Conservation (phyloP, 345 rosid genomes). For the Eutrema japonicum region DNA sequence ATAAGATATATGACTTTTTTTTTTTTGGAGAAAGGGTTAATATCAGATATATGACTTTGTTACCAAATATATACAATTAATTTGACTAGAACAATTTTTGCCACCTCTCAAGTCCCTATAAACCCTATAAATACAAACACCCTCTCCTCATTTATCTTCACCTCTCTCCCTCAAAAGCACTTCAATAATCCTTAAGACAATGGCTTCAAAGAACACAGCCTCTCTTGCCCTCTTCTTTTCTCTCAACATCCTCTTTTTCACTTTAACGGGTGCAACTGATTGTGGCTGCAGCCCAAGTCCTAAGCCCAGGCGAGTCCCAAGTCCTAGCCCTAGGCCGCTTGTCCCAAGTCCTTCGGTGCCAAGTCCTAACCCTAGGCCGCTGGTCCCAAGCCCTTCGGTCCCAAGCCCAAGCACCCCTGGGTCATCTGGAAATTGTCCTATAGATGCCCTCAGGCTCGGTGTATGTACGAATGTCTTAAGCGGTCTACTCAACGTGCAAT, state of each 20-base stretch:
- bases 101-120: too few species aligned
- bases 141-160: too few species aligned
- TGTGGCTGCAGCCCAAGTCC: slow-evolving; percentile 8
- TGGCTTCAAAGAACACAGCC: slow-evolving; percentile 31
- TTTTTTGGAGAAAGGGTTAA: too few species aligned
- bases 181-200: background rate
- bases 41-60: too few species aligned
- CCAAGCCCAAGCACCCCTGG: slow-evolving; percentile 37
- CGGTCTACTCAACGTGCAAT: slow-evolving; percentile 40
- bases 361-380: background rate
- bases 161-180: too few species aligned
- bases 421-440: slow-evolving; percentile 47
- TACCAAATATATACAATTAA: too few species aligned
- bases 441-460: slow-evolving; percentile 58
- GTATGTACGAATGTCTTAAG: slow-evolving; percentile 55
- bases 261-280: slow-evolving; percentile 14
- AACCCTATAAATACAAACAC: too few species aligned
- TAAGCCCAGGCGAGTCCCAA: background rate
- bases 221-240: slow-evolving; percentile 22
- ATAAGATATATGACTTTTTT: too few species aligned
- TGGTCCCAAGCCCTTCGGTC: background rate
- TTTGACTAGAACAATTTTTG: too few species aligned
- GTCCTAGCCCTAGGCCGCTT: background rate
- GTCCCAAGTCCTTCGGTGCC: background rate
- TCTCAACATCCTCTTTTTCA: slow-evolving; percentile 37